A percentile compares a stretch with the other conserved stretches of the same genome.
Evolutionary conservation across 176 grass and related monocot species (phyloP).

Genomic region (Aegilops umbellulata): DNA sequence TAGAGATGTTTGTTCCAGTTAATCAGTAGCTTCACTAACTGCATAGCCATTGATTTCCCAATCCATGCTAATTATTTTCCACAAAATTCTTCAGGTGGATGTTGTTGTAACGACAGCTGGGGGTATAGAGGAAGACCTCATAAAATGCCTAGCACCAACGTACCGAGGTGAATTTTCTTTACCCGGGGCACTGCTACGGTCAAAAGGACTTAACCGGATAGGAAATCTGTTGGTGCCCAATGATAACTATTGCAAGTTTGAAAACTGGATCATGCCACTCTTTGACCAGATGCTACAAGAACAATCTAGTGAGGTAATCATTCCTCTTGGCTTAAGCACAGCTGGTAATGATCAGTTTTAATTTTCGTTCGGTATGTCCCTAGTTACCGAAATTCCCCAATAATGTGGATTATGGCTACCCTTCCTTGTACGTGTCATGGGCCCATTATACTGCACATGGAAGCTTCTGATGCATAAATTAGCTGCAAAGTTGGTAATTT

Average conservation of each 20-base stretch:
- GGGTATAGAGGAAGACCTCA: constrained; percentile 96
- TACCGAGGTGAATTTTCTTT: constrained; percentile 86
- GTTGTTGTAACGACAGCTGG: constrained; percentile 93
- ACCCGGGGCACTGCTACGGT: constrained; percentile 64
- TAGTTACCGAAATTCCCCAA: neutral
- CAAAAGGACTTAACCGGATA: constrained; percentile 93
- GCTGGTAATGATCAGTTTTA: neutral
- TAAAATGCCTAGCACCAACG: constrained; percentile 89
- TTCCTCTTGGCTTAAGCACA: neutral
- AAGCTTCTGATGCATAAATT: neutral
- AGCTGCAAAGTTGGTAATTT: neutral
- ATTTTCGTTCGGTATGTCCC: neutral
- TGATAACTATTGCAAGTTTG: constrained; percentile 99
- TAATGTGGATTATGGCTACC: neutral
- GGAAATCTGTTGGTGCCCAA: constrained; percentile 91
- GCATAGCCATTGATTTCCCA: neutral
- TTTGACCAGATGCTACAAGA: constrained; percentile 84
- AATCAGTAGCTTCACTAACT: neutral
- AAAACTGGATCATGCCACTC: constrained; percentile 95
- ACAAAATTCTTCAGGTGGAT: constrained; percentile 63
- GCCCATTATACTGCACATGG: neutral
- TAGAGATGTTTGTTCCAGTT: neutral
- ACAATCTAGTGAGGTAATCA: constrained; percentile 67
- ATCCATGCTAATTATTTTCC: neutral
- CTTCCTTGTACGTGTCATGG: neutral